Evolutionary conservation across 306 rosid species (phyloP), one percentile per base, ranked within the genome.

Genomic region (Glycine latifolia): DNA sequence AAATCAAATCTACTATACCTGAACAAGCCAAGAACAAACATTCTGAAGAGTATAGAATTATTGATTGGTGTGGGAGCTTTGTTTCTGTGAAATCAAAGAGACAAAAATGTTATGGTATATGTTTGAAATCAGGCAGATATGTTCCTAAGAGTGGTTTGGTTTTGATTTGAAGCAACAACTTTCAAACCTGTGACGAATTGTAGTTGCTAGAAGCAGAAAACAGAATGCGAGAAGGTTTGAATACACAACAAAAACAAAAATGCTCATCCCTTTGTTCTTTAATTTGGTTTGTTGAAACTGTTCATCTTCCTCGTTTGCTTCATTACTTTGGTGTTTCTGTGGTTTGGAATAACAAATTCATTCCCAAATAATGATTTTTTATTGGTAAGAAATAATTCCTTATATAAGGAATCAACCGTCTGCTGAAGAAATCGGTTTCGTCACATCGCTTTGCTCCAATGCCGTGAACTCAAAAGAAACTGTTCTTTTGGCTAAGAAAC

Each of bases 251-350:
- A 17, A 79, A 10, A 79, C 70, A 12, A 14, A 79, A 16, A 58
- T 60, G 67, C 83, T 79, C 77, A 79, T 79, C 6, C 83, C 83
- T 20, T n/a, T 79, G 8, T 26, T 39, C 59, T 50, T 8, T 12
- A 69, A 79, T 20, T 20, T 20, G 1, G 26, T 20, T 79, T 1
- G 1, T 1, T 20, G 1, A 0, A 26, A 20, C 26, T 20, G n/a
- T n/a, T 2, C 0, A 15, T 53, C 75, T 0, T 2, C 33, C 26
- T 0, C 13, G 58, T 7, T 5, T 7, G 6, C 8, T 43, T 31
- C n/a, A 20, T 20, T 1, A 20, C 0, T 7, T 47, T 9, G 6
- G 0, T 11, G 16, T 12, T 3, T 60, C 0, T 1, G 1, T 0
- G 26, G n/a, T n/a, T n/a, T n/a, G n/a, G n/a, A n/a, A n/a, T n/a